Evolutionary conservation across 2,329 filamentous ascomycete genomes (phyloP).

Genomic region (Phialophora verrucosa): DNA sequence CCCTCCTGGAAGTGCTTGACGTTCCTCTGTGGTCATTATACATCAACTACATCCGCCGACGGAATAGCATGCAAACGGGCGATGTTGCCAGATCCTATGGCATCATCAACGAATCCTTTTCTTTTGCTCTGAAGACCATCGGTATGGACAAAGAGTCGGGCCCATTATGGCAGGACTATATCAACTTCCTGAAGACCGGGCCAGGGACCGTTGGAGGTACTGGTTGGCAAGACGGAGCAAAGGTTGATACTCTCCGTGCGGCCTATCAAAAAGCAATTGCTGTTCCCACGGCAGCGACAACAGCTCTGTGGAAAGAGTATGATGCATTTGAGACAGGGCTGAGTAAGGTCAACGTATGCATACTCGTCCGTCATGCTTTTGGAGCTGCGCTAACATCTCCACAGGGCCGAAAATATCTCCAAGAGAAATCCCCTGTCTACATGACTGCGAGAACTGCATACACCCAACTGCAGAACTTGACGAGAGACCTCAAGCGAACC

Average conservation of each 20-base stretch:
- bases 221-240: conserved; percentile 96
- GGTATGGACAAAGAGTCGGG: conserved; percentile 91
- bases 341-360: conserved; percentile 84
- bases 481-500: conserved; percentile 73
- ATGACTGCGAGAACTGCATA: conserved; percentile 95
- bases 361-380: conserved; percentile 1
- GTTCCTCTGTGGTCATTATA: conserved; percentile 92
- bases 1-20: conserved; percentile 77
- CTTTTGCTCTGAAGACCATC: conserved; percentile 87
- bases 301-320: conserved; percentile 94
- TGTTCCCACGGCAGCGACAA: conserved; percentile 82
- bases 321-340: conserved; percentile 93
- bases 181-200: conserved; percentile 87
- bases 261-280: conserved; percentile 89
- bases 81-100: conserved; percentile 75
- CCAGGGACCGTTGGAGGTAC: conserved; percentile 84
- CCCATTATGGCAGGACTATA: conserved; percentile 90
- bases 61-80: conserved; percentile 85
- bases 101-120: conserved; percentile 84
- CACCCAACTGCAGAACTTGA: conserved; percentile 88
- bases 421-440: conserved; percentile 89
- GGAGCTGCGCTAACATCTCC: conserved; percentile 26
- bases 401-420: conserved; percentile 89
- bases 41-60: conserved; percentile 90
- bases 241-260: conserved; percentile 92